Percentiles rank a stretch among this genome's conserved stretches.
Conservation (phyloP, 1,139 yeast species). For the Suhomyces panamericanus region DNA sequence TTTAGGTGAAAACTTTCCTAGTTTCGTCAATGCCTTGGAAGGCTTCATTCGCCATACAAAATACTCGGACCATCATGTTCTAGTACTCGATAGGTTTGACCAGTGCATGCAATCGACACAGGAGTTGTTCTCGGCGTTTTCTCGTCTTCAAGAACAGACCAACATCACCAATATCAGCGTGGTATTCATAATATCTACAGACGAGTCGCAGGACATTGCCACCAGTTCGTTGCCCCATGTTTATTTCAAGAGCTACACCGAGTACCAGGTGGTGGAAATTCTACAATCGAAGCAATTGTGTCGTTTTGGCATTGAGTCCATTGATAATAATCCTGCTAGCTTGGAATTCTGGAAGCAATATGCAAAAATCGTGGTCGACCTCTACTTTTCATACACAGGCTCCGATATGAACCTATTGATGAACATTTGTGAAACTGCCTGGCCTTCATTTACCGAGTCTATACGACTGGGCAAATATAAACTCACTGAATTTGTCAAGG, state of each 20-base stretch:
- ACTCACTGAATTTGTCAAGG: constrained; percentile 43
- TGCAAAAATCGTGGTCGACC: constrained; percentile 51
- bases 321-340: constrained; percentile 20
- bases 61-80: constrained; percentile 45
- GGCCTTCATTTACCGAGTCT: constrained; percentile 54
- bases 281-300: constrained; percentile 31
- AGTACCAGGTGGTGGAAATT: constrained; percentile 40
- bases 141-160: constrained; percentile 47
- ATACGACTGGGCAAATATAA: constrained; percentile 32
- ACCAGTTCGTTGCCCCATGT: constrained; percentile 53
- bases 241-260: constrained; percentile 47
- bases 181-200: constrained; percentile 36
- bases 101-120: constrained; percentile 51
- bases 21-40: constrained; percentile 44
- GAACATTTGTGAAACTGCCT: constrained; percentile 45
- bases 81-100: constrained; percentile 62
- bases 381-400: constrained; percentile 54
- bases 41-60: constrained; percentile 33
- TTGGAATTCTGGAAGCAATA: constrained; percentile 49
- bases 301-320: constrained; percentile 20
- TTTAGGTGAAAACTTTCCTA: constrained; percentile 47
- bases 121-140: constrained; percentile 48
- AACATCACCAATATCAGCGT: constrained; percentile 31
- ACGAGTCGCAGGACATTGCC: constrained; percentile 49
- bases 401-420: constrained; percentile 47